A percentile compares a stretch with the other conserved stretches of the same genome.
These are phyloP conservation scores for Chlorella ohadii DNA, from an alignment of 139 green algal species.

Conservation along the genomic window DNA sequence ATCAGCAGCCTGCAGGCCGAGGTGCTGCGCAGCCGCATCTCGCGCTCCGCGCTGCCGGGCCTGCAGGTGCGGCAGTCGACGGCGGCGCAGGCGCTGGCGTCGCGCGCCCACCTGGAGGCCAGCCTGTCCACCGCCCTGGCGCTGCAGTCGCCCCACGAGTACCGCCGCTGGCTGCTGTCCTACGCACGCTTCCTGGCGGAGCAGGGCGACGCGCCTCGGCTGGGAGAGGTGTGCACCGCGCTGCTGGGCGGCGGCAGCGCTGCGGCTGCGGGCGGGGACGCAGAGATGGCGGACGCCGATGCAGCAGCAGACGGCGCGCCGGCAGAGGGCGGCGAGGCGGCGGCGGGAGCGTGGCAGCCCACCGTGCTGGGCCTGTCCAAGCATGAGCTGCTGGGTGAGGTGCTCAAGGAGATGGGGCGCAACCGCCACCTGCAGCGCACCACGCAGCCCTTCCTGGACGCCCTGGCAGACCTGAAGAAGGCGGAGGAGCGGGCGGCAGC, in stretches of 20 bases:
- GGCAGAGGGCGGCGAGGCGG: neutral
- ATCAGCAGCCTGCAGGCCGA: constrained; percentile 52
- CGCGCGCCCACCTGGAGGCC: constrained; percentile 58
- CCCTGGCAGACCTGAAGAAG: constrained; percentile 28
- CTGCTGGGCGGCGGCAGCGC: constrained; percentile 54
- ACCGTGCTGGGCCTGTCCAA: constrained; percentile 67
- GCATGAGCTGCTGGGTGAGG: constrained; percentile 62
- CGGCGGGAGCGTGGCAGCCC: constrained; percentile 49
- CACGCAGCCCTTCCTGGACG: constrained; percentile 23
- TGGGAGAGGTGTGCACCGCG: constrained; percentile 65
- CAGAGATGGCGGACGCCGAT: neutral
- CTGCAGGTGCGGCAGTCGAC: neutral
- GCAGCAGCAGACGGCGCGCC: neutral
- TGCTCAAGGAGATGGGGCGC: constrained; percentile 52
- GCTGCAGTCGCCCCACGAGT: constrained; percentile 61
- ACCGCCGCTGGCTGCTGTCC: constrained; percentile 63
- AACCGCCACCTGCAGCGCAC: constrained; percentile 48
- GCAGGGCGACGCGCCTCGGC: constrained; percentile 43
- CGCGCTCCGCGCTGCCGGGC: neutral
- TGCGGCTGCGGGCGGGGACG: neutral
- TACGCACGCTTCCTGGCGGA: constrained; percentile 68
- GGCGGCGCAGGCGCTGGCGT: constrained; percentile 19
- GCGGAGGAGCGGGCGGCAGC: neutral
- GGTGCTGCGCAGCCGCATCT: constrained; percentile 10
- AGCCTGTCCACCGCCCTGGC: constrained; percentile 66